Evolutionary conservation across 2,329 filamentous ascomycete species (phyloP).

Genomic region (Exserohilum turcica): DNA sequence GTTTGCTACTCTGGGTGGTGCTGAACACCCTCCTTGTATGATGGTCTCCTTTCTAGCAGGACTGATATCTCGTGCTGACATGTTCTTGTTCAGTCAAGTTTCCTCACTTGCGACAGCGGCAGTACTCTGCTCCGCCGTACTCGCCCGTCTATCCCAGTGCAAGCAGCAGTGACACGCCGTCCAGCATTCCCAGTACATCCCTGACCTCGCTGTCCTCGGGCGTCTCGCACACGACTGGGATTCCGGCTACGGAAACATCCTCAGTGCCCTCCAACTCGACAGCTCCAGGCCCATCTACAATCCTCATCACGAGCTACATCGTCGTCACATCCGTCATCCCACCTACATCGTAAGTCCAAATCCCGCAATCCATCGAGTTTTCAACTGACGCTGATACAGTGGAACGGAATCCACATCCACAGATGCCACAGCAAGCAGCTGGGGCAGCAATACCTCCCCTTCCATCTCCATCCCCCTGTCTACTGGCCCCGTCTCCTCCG

Average conservation of each 20-base stretch:
- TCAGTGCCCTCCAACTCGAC: slow-evolving; percentile 7
- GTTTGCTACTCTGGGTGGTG: slow-evolving; percentile 13
- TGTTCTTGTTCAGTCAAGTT: slow-evolving; percentile 16
- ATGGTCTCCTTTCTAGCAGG: background rate
- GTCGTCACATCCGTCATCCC: slow-evolving; percentile 11
- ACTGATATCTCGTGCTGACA: background rate
- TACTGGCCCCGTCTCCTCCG: slow-evolving; percentile 13
- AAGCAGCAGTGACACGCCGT: slow-evolving; percentile 12
- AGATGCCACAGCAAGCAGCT: slow-evolving; percentile 28
- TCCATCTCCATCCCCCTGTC: slow-evolving; percentile 11
- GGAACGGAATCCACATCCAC: slow-evolving; percentile 11
- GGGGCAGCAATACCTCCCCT: slow-evolving; percentile 12
- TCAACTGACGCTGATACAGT: slow-evolving; percentile 12
- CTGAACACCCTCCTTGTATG: slow-evolving; percentile 26
- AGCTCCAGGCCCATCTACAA: background rate
- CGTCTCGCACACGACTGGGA: slow-evolving; percentile 11
- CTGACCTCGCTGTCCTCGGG: slow-evolving; percentile 8
- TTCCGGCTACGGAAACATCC: background rate
- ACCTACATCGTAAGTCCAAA: slow-evolving; percentile 17
- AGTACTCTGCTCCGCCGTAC: slow-evolving; percentile 27
- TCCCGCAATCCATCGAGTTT: background rate
- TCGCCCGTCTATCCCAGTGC: slow-evolving; percentile 12
- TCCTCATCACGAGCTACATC: slow-evolving; percentile 10
- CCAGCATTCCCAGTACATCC: slow-evolving; percentile 3
- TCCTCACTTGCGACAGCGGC: slow-evolving; percentile 24